These are phyloP conservation scores for Durusdinium trenchii DNA, from an alignment of 73 alveolate genomes.

Conservation along the genomic window DNA sequence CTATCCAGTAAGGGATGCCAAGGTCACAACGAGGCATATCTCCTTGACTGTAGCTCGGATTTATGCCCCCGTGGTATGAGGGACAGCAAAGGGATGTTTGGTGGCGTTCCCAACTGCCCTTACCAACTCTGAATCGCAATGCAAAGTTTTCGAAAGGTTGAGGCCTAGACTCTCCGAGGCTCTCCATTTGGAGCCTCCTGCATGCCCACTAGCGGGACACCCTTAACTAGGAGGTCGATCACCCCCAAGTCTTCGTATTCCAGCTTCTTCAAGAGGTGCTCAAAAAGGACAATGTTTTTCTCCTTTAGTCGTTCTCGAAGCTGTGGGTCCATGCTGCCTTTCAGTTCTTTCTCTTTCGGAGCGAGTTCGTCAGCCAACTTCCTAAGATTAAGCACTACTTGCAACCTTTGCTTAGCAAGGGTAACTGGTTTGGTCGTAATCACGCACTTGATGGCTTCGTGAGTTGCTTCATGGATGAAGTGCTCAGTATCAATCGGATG, in stretches of 20 bases:
- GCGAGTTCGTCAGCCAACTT: too few species aligned
- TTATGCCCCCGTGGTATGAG: too few species aligned
- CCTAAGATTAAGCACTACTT: too few species aligned
- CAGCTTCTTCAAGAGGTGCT: not conserved
- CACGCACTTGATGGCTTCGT: not conserved
- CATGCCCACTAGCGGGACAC: not conserved
- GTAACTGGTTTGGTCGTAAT: not conserved
- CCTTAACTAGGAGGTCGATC: not conserved
- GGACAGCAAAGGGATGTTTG: too few species aligned
- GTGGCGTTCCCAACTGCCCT: too few species aligned
- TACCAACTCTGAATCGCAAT: too few species aligned
- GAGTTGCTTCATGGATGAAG: not conserved
- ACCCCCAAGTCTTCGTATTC: not conserved
- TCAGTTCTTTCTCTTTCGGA: not conserved
- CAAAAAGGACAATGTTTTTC: not conserved
- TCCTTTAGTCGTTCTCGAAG: not conserved
- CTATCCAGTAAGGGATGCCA: too few species aligned
- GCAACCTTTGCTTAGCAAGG: too few species aligned
- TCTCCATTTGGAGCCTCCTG: not conserved
- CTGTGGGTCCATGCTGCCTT: not conserved
- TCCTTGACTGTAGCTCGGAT: too few species aligned
- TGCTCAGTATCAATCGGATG: not conserved
- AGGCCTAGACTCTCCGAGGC: too few species aligned
- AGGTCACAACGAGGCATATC: too few species aligned
- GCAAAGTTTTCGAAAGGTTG: too few species aligned